phyloP scores from a whole-genome alignment of 768 basidiomycete species.

The Tephrocybe rancida region DNA sequence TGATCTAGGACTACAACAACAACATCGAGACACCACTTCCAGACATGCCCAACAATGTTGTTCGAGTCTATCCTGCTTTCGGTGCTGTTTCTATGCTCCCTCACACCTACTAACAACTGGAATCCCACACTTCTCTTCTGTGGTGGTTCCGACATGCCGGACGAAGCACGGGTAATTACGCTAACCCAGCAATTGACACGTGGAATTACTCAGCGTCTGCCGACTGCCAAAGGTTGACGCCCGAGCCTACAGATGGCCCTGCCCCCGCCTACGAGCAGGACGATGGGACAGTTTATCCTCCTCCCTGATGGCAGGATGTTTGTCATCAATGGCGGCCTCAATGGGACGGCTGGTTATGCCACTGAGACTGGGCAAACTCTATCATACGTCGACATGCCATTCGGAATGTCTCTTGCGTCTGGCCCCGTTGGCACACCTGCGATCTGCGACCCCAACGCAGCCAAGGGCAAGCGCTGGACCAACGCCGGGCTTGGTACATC shows the following conservation, averaged over 20 bases:
- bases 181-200: constrained; percentile 73
- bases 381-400: constrained; percentile 57
- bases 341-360: constrained; percentile 84
- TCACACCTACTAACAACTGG: constrained; percentile 89
- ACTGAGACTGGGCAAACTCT: constrained; percentile 45
- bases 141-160: constrained; percentile 83
- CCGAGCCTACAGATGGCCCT: constrained; percentile 77
- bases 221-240: constrained; percentile 87
- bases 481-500: constrained; percentile 55
- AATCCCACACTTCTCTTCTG: constrained; percentile 87
- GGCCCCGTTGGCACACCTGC: constrained; percentile 70
- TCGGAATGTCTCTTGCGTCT: constrained; percentile 63
- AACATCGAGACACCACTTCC: constrained; percentile 70
- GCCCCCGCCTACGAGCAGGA: constrained; percentile 58
- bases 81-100: constrained; percentile 91
- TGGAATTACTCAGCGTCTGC: constrained; percentile 69
- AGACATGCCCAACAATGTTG: constrained; percentile 71
- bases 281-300: constrained; percentile 92
- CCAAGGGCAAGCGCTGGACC: constrained; percentile 67
- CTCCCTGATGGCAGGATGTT: constrained; percentile 79
- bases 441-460: constrained; percentile 68
- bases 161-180: constrained; percentile 74
- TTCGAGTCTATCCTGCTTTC: constrained; percentile 88
- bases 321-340: constrained; percentile 81
- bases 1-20: constrained; percentile 52